A percentile compares a stretch with the other conserved stretches of the same genome.
Conservation (phyloP, 2,329 filamentous ascomycete genomes). For the Colletotrichum australisinense region DNA sequence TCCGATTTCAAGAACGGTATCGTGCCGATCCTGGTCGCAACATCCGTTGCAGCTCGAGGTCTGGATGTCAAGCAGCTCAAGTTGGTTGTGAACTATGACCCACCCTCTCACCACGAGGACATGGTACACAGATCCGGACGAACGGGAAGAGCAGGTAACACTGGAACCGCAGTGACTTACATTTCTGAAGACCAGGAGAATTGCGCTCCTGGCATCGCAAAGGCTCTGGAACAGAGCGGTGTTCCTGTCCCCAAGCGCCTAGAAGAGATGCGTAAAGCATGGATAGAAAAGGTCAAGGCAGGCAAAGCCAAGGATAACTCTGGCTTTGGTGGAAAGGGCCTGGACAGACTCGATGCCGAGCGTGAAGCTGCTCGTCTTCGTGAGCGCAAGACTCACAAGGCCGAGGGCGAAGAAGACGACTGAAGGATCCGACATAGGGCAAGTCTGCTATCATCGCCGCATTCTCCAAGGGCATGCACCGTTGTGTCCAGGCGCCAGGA, state of each 20-base stretch:
- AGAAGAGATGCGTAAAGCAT: conserved; percentile 75
- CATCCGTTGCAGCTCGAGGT: conserved; percentile 93
- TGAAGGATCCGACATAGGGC: conserved; percentile 79
- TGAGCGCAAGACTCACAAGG: conserved; percentile 90
- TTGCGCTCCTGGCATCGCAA: conserved; percentile 87
- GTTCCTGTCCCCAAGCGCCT: conserved; percentile 81
- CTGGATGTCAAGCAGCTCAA: conserved; percentile 97
- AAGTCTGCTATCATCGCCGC: conserved; percentile 75
- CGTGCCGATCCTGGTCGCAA: conserved; percentile 91
- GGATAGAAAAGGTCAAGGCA: conserved; percentile 90
- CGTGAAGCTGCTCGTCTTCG: conserved; percentile 87
- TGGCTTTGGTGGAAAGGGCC: conserved; percentile 94
- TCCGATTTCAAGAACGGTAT: conserved; percentile 93
- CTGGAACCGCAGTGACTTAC: conserved; percentile 93
- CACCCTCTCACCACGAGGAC: conserved; percentile 93
- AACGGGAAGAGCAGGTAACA: conserved; percentile 94
- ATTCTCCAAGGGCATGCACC: too few relatives aligned
- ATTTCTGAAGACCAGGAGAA: conserved; percentile 92
- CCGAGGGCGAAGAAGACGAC: conserved; percentile 86
- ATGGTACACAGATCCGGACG: conserved; percentile 96
- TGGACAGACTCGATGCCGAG: conserved; percentile 91
- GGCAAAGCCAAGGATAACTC: conserved; percentile 91
- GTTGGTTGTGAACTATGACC: conserved; percentile 95
- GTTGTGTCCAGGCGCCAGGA: too few relatives aligned
- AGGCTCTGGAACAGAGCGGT: conserved; percentile 92